phyloP scores from a whole-genome alignment of 169 alveolate species.

The Cryptosporidium xiaoi region DNA sequence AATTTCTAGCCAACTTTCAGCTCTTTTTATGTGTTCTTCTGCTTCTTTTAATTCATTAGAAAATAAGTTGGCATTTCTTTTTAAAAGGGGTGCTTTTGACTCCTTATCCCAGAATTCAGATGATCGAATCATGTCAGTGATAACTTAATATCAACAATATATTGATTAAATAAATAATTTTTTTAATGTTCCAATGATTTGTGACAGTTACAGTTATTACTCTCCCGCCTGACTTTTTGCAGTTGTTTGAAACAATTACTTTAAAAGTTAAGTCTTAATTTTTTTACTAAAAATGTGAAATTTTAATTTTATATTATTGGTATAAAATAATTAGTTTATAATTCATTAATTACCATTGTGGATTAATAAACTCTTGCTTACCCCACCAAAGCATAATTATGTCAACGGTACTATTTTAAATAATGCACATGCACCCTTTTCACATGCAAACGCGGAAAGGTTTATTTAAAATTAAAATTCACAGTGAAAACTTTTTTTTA shows the following conservation, averaged over 20 bases:
- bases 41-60: slow-evolving; percentile 58
- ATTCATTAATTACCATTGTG: too few relatives aligned
- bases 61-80: slow-evolving; percentile 75
- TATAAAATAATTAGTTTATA: too few relatives aligned
- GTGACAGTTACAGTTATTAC: too few relatives aligned
- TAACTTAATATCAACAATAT: too few relatives aligned
- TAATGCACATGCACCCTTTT: slow-evolving; percentile 72
- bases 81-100: slow-evolving; percentile 79
- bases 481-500: background rate
- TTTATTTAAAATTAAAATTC: background rate
- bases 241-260: too few relatives aligned
- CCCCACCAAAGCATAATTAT: background rate
- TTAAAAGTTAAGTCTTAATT: too few relatives aligned
- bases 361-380: too few relatives aligned
- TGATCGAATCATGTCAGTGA: slow-evolving; percentile 73
- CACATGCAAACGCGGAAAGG: slow-evolving; percentile 47
- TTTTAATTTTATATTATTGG: too few relatives aligned
- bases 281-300: too few relatives aligned
- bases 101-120: slow-evolving; percentile 78
- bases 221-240: too few relatives aligned
- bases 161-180: too few relatives aligned
- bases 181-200: too few relatives aligned
- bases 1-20: slow-evolving; percentile 73
- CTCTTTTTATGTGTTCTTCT: slow-evolving; percentile 58
- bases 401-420: slow-evolving; percentile 20